Evolutionary conservation across 371 early-diverging fungal genomes (phyloP), one percentile per base, ranked within the genome.

Genomic region (Apophysomyces elegans): DNA sequence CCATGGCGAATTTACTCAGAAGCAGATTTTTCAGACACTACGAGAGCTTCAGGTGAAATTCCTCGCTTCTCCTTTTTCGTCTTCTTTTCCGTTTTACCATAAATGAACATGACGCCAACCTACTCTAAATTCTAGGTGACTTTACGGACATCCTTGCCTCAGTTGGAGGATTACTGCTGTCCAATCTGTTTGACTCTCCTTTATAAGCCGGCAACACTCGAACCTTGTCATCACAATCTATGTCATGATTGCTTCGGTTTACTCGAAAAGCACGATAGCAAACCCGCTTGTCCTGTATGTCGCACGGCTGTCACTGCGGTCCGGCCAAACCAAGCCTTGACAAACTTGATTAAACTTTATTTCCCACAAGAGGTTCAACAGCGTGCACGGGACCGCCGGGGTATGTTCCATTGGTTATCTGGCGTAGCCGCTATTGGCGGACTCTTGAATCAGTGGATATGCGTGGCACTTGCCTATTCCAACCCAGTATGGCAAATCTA

Each of bases 131-230:
- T 6, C 1, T 56, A 62, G 43, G 12, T 36, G 8, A 45, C 46
- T 14, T 39, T 63, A 7, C 44, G 32, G 4, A 65, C 45, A n/a
- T 65, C 41, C 18, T 58, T 58, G 38, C 62, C 64, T 26, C 37
- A 58, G 16, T 12, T 21, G 18, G 59, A 60, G 9, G 64, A 67
- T 26, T 67, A 61, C 39, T 39, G 50, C 37, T 62, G 68, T 21
- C 61, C 63, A 7, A 62, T 67, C 36, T 67, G 68, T 37, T 39
- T 67, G 36, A 58, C 39, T 32, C 58, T 67, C 18, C 37, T 61
- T 18, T 37, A 67, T 35, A 57, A 67, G 1, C 64, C 68, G 26
- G 62, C 57, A 21, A 57, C 43, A 32, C 58, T 67, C 38, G 45
- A 60, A 12, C 32, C 50, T 9, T 66, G 66, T 44, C 37, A 37